A percentile compares a stretch with the other conserved stretches of the same genome.
These are phyloP conservation scores for Myrmaecium sp. DNA, from an alignment of 2,329 filamentous ascomycete species.

Conservation along the genomic window DNA sequence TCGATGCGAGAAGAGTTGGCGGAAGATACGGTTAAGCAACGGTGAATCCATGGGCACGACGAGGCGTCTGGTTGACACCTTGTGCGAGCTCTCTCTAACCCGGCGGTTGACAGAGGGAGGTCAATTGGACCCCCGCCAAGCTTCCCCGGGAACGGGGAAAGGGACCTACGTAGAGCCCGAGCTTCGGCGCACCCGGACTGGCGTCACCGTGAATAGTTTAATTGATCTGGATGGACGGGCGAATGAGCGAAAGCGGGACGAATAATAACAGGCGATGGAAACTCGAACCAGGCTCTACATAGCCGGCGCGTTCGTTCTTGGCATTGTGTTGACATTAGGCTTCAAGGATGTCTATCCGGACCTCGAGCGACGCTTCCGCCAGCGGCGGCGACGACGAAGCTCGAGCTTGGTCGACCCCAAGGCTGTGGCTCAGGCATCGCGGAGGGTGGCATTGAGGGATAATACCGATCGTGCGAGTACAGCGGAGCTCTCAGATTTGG, in stretches of 20 bases:
- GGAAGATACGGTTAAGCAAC: slow-evolving; percentile 60
- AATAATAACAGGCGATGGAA: slow-evolving; percentile 10
- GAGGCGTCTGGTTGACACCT: too few species aligned
- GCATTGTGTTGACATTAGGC: slow-evolving; percentile 56
- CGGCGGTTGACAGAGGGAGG: too few species aligned
- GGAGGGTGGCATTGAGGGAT: slow-evolving; percentile 1
- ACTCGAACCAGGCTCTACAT: slow-evolving; percentile 38
- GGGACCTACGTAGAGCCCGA: too few species aligned
- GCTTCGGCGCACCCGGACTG: too few species aligned
- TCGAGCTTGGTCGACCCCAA: slow-evolving; percentile 10
- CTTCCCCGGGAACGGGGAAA: too few species aligned
- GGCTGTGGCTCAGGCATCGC: slow-evolving; percentile 1
- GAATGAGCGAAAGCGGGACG: slow-evolving; percentile 1
- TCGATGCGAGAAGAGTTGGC: slow-evolving; percentile 61
- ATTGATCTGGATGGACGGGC: too few species aligned
- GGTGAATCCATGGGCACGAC: slow-evolving; percentile 77
- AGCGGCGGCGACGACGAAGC: slow-evolving; percentile 11
- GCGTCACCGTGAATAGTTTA: too few species aligned
- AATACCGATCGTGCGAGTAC: slow-evolving; percentile 1
- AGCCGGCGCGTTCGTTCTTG: slow-evolving; percentile 57
- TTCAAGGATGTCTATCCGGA: slow-evolving; percentile 69
- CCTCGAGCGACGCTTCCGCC: slow-evolving; percentile 47
- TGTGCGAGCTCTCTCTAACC: too few species aligned
- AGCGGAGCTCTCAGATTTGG: slow-evolving; percentile 5
- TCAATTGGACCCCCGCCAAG: too few species aligned